These are phyloP conservation scores for Colletotrichum coccodes DNA, from an alignment of 2,329 filamentous ascomycete genomes.

Conservation along the genomic window DNA sequence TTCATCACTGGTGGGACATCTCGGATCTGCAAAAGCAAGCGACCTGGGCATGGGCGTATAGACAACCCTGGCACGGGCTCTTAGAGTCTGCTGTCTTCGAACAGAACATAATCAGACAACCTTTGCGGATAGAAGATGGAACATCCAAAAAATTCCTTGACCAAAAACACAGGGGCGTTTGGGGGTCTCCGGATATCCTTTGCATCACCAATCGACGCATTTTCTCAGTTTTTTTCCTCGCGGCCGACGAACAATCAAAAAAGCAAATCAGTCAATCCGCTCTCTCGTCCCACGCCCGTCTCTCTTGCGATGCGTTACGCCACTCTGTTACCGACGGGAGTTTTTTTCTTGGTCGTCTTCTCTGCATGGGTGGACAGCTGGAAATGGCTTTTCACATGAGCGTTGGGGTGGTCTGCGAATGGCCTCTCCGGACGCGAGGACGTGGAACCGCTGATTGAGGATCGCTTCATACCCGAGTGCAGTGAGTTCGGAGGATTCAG, in stretches of 20 bases:
- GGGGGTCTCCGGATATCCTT: conserved; percentile 81
- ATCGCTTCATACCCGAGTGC: conserved; percentile 70
- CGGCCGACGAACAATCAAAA: conserved; percentile 43
- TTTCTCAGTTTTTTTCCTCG: conserved; percentile 36
- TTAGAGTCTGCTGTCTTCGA: conserved; percentile 44
- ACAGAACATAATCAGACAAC: conserved; percentile 55
- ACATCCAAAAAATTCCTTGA: conserved; percentile 65
- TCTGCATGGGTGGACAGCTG: conserved; percentile 68
- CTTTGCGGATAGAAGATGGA: conserved; percentile 80
- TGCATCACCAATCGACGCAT: conserved; percentile 65
- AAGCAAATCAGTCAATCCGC: conserved; percentile 41
- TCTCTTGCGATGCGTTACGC: conserved; percentile 2
- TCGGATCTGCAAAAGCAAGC: conserved; percentile 67
- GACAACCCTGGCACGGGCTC: conserved; percentile 51
- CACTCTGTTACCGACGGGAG: conserved; percentile 26
- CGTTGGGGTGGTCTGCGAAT: conserved; percentile 52
- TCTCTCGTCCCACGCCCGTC: conserved; percentile 11
- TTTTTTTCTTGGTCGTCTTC: conserved; percentile 21
- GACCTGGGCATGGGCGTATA: conserved; percentile 61
- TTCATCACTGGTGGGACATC: conserved; percentile 62
- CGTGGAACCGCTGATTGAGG: conserved; percentile 71
- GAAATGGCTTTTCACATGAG: conserved; percentile 69
- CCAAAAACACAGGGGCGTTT: conserved; percentile 72
- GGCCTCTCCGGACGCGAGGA: conserved; percentile 62
- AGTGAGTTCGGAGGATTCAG: conserved; percentile 57